Evolutionary conservation across 352 stramenopile species (phyloP), one percentile per base, ranked within the genome.

Genomic region (Achlya hypogyna): DNA sequence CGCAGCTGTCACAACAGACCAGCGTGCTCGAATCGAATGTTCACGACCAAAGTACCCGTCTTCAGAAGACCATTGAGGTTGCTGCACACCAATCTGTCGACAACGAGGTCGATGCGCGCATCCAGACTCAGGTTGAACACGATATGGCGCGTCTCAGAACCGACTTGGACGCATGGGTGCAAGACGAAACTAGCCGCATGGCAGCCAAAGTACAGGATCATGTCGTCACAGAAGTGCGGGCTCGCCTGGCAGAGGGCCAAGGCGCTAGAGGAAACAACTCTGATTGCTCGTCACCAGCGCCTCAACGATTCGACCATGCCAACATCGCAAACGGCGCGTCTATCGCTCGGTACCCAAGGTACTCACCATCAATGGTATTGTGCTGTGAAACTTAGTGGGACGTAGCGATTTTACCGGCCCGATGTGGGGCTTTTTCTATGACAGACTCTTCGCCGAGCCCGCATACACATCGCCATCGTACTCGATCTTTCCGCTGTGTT

Each of bases 401-500:
- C 14, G 2, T 68, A 92, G 84, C n/a, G 78, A 89, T 71, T 70
- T 92, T 12, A 58, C 88, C 9, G 71, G 76, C 12, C 65, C 69
- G 23, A 71, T 75, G 51, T 49, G 87, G 14, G 53, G 38, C 4
- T 65, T 71, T 43, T 29, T 78, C 43, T 53, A 84, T 43, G 75
- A 79, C 5, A n/a, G 74, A 65, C 56, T 60, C 8, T 47, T 63
- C 43, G 4, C 34, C 16, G 43, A 62, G 0, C 42, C 63, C n/a
- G 53, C n/a, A n/a, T 89, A 89, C 71, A 93, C 84, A 4, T 91
- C 84, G 20, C 62, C 60, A 60, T 85, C 81, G 28, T 85, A 76
- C 51, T 49, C 20, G 75, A 77, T 25, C 72, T 73, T 27, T 62
- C 75, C 6, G 68, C 77, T 12, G 71, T 75, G n/a, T 67, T 74